phyloP scores from a whole-genome alignment of 352 stramenopile species.

The Globisporangium cederbergense region DNA sequence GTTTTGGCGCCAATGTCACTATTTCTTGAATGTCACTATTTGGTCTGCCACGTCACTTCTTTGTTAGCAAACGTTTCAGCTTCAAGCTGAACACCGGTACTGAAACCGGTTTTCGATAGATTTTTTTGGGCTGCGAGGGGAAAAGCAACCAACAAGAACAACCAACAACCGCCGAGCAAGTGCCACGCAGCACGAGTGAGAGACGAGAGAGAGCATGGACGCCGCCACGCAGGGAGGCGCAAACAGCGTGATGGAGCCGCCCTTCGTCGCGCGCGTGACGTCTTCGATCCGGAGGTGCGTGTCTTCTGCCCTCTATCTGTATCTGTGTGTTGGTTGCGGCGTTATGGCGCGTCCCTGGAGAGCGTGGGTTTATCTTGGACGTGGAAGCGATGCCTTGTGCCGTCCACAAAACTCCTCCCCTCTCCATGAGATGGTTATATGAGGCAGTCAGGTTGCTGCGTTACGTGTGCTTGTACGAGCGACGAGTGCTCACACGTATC shows the following conservation, averaged over 20 bases:
- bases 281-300: constrained; percentile 77
- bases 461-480: neutral
- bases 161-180: neutral
- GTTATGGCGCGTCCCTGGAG: neutral
- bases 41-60: neutral
- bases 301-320: neutral
- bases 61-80: neutral
- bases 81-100: neutral
- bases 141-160: neutral
- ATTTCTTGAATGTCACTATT: neutral
- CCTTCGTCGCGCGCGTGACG: constrained; percentile 74
- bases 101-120: neutral
- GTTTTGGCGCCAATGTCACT: neutral
- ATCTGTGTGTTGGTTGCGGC: neutral
- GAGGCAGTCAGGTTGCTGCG: neutral
- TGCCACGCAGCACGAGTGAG: neutral
- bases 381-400: neutral
- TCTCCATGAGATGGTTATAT: neutral
- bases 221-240: constrained; percentile 47
- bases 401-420: neutral
- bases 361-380: too few relatives aligned
- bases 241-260: constrained; percentile 66
- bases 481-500: neutral
- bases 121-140: neutral
- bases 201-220: constrained; percentile 11